A percentile compares a stretch with the other conserved stretches of the same genome.
Evolutionary conservation across 2,329 filamentous ascomycete species (phyloP).

Genomic region (Ilyonectria destructans): DNA sequence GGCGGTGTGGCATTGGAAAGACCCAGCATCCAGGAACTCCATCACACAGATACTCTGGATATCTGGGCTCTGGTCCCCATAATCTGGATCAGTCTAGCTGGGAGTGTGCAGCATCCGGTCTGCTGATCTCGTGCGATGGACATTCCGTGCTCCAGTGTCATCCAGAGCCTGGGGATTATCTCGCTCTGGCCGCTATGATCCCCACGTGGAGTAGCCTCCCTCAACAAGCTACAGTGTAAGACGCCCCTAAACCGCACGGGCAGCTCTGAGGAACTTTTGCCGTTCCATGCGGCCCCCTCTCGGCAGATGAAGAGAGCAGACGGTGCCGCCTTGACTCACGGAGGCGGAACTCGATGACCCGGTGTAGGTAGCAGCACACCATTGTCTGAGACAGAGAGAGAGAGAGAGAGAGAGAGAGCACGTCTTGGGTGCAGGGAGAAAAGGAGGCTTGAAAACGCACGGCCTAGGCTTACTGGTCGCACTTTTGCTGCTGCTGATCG

Average conservation of each 20-base stretch:
- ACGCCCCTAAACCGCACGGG: background rate
- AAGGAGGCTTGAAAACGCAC: conserved; percentile 19
- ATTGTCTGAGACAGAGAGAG: too few species aligned
- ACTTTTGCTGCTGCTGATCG: conserved; percentile 25
- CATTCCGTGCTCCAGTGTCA: too few species aligned
- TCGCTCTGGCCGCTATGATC: background rate
- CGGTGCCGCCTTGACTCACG: conserved; percentile 6
- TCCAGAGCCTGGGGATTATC: background rate
- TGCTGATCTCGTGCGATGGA: too few species aligned
- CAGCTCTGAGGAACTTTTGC: conserved; percentile 25
- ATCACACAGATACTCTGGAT: too few species aligned
- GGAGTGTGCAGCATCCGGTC: too few species aligned
- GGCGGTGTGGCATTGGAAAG: too few species aligned
- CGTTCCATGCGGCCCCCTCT: conserved; percentile 9
- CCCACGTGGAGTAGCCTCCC: background rate
- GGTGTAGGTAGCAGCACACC: background rate
- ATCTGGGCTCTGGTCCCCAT: background rate
- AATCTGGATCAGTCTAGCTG: background rate
- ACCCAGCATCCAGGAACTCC: too few species aligned
- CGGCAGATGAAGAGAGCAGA: conserved; percentile 5
- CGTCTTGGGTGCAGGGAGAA: too few species aligned
- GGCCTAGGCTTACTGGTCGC: conserved; percentile 8
- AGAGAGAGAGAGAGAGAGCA: too few species aligned
- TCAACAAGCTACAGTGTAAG: background rate
- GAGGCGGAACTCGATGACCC: conserved; percentile 6